Evolutionary conservation across 441 rosid genomes (phyloP), one percentile per base, ranked within the genome.

Genomic region (Lepidium campestre): DNA sequence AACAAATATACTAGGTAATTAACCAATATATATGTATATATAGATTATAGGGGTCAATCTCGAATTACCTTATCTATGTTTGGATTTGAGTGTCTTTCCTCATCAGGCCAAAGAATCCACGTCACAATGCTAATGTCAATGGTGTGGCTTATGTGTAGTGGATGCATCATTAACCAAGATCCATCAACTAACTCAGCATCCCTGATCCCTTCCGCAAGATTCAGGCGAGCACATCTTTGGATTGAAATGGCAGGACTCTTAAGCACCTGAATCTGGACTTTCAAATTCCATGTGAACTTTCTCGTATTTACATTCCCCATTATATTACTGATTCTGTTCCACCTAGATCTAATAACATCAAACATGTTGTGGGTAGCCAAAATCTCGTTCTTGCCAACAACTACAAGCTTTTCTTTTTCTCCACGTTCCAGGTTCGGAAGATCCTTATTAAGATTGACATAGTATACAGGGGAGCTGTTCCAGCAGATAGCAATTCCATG

Each of bases 51-150:
- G 29, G 8, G 29, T 40, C 19, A 54, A 34, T 34, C 42, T 19
- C 17, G n/a, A 74, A 68, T 67, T 88, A 94, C 98, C 97, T 90
- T 94, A 67, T 91, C 99, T 58, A 95, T 73, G 76, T 82, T 92
- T 64, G 91, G 98, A 60, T 78, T 76, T 66, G 97, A 87, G 79
- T 83, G 85, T 81, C 89, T 90, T 86, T 86, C 97, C 73, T 95
- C 98, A 80, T 95, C 98, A 45, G 99, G 97, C 99, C 97, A 95
- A 70, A 95, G 86, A 85, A 95, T 80, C 99, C 99, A 95, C 13
- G 89, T 83, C 74, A 81, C 89, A 49, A 92, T 82, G 74, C 82
- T 79, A 83, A 92, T 65, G 71, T 95, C 98, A 78, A 90, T 71
- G 78, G 80, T 94, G 71, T 81, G 82, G 67, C 69, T 80, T 35